Base-by-base conservation (phyloP, 2,329 filamentous ascomycete species). In the Pseudocercospora fijiensis region DNA sequence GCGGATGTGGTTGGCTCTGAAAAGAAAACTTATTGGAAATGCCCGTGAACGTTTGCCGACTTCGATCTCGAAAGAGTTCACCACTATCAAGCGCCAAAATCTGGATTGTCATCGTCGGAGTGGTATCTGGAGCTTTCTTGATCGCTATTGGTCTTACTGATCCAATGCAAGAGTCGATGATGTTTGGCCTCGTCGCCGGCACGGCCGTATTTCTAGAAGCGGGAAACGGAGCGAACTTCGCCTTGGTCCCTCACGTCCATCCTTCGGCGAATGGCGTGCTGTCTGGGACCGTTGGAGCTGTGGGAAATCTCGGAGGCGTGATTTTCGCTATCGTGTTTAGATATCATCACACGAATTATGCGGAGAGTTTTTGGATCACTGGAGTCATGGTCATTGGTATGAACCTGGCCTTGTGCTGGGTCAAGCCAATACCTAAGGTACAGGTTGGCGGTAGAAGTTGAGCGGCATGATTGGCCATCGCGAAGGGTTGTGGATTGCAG, bases 191-290 rank as follows among this genome's bases (percentile, higher is more conserved):
- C 2, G 80, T 95, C 9, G 88, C 88, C 1, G 84, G 91, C 10
- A 84, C 92, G 79, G 90, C 90, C 0, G 83, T 96, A 73, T 96
- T 96, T 79, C 78, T 92, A 47, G 91, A 96, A 76, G 91, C 89
- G 1, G 88, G 88, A 49, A 96, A 96, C 74, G 92, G 92, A 0
- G 89, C 90, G 43, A 94, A 91, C 78, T 96, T 95, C 76, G 86
- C 90, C 0, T 83, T 96, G 8, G 88, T 96, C 20, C 92, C 92
- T 3, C 92, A 96, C 74, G 88, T 96, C 1, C 89, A 92, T 76
- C 91, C 91, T 0, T 84, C 83, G 65, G 90, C 91, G 65, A 96
- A 96, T 76, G 92, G 91, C 76, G 78, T 86, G 60, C 82, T 96
- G 11, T 90, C 88, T 0, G 92, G 92, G 16, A 80, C 90, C 28